A percentile compares a stretch with the other conserved stretches of the same genome.
phyloP scores from a whole-genome alignment of 257 asterid species.

The Solanum bukasovii region DNA sequence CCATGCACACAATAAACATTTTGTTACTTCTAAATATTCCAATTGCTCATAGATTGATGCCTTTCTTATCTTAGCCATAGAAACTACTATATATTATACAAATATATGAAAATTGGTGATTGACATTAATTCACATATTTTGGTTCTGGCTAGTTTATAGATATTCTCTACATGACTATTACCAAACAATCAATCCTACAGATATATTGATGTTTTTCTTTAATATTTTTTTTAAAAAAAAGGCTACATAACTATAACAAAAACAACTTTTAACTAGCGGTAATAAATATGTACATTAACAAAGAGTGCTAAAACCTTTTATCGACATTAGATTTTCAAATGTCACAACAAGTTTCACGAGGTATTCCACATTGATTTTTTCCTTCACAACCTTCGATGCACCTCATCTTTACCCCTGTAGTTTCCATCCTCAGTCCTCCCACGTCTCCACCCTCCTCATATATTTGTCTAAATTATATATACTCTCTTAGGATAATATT shows the following conservation, averaged over 20 bases:
- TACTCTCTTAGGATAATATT: background rate
- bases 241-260: too few relatives aligned
- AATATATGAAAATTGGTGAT: background rate
- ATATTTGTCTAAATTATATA: background rate
- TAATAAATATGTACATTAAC: too few relatives aligned
- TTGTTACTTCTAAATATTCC: background rate
- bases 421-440: background rate
- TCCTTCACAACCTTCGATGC: background rate
- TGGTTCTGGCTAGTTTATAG: background rate
- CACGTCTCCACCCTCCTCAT: background rate
- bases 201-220: background rate
- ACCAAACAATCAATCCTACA: background rate
- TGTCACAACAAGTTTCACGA: background rate
- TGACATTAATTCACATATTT: background rate
- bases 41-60: background rate
- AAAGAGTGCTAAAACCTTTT: background rate
- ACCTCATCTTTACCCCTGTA: background rate
- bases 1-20: background rate
- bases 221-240: accelerated
- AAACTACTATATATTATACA: background rate
- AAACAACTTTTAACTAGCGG: background rate
- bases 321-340: background rate
- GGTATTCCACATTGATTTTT: too few relatives aligned
- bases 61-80: background rate
- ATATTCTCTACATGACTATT: background rate